Conservation (phyloP, 768 basidiomycete genomes). For the Cyclocybe cylindracea region DNA sequence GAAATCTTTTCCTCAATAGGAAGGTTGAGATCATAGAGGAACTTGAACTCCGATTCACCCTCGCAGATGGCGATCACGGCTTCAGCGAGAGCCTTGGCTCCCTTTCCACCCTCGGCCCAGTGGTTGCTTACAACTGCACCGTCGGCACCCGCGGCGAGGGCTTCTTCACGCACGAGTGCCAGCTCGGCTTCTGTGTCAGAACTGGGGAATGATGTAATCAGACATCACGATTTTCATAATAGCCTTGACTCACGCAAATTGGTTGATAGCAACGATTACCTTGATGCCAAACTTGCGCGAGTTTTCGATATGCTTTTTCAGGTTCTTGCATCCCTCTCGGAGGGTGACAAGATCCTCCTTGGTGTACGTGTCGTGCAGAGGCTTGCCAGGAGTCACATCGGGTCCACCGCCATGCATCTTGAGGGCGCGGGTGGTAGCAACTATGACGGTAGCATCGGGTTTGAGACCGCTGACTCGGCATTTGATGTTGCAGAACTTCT, state of each 20-base stretch:
- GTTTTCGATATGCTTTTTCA: conserved; percentile 92
- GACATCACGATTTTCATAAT: neutral
- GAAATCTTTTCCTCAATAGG: conserved; percentile 88
- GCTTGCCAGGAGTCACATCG: conserved; percentile 94
- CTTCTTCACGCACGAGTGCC: conserved; percentile 76
- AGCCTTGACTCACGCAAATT: conserved; percentile 73
- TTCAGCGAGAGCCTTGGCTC: conserved; percentile 87
- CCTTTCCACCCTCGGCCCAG: conserved; percentile 95
- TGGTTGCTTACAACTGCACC: conserved; percentile 95
- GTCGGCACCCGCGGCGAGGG: conserved; percentile 87
- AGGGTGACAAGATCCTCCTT: conserved; percentile 90
- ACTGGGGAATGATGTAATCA: conserved; percentile 36
- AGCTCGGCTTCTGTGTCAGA: conserved; percentile 91
- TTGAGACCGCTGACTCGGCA: conserved; percentile 90
- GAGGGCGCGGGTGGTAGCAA: conserved; percentile 94
- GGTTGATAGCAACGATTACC: conserved; percentile 94
- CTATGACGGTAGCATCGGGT: conserved; percentile 93
- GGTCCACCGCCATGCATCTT: conserved; percentile 99
- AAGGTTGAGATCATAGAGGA: conserved; percentile 86
- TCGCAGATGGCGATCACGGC: conserved; percentile 90
- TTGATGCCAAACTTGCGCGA: conserved; percentile 95
- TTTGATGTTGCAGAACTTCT: conserved; percentile 99
- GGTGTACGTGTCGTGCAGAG: conserved; percentile 91
- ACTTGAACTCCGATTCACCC: conserved; percentile 81
- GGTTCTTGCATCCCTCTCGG: conserved; percentile 89